Evolutionary conservation across 129 eudicot genomes (phyloP), one percentile per base, ranked within the genome.

Genomic region (Smallanthus sonchifolius): DNA sequence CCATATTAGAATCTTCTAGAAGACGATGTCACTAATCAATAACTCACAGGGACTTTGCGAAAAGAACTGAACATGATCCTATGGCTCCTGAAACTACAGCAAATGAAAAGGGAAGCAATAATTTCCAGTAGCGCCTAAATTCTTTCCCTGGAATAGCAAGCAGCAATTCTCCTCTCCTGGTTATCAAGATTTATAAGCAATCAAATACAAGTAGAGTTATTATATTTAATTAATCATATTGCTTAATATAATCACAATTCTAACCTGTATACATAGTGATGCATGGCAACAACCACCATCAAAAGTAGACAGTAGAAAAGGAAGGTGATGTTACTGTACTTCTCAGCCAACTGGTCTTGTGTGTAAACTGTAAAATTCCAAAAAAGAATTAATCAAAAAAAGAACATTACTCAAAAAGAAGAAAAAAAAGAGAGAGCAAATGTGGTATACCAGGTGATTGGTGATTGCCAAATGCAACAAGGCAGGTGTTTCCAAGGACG

Each of bases 61-160:
- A 94, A 69, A 94, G 87, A 39, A 94, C 99, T 67, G 99, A 94
- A 77, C 97, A 94, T 74, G 99, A 94, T 77, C 99, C 99, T 7
- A 94, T 86, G 47, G 99, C 99, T 56, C 97, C 99, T 61, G 99
- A 94, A 69, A 94, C 99, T 78, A 94, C 78, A 42, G 99, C 99
- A 77, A 84, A 94, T 19, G 99, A 94, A 76, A 88, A 85, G 6
- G 99, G 99, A 80, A 94, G 96, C 72, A 94, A 77, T 86, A 94
- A 80, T 20, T 82, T 86, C 99, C 99, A 94, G 69, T 88, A 91
- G 19, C 87, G 77, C 85, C 78, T 80, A 47, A 84, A 78, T 48
- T 88, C 93, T 70, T 82, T 84, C 20, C 91, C 96, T 65, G 93
- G 86, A 72, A 76, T 74, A 42, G 93, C 77, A 48, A 86, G 77